Percentiles rank a stretch among this genome's conserved stretches.
These are phyloP conservation scores for Colletotrichum spinosum DNA, from an alignment of 2,329 filamentous ascomycete species.

Conservation along the genomic window DNA sequence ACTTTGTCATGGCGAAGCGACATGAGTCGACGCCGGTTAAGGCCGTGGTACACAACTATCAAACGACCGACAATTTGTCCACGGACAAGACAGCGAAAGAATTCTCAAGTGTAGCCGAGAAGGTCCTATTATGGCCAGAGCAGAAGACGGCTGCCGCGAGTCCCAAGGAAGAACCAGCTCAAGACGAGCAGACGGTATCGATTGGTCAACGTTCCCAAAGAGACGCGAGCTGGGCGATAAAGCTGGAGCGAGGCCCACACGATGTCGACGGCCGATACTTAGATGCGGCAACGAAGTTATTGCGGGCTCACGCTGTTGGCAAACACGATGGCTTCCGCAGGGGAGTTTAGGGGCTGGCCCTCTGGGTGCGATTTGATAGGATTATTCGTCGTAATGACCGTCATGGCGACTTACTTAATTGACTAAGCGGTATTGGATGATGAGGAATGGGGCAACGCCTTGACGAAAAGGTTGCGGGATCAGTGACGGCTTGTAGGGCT, in stretches of 20 bases:
- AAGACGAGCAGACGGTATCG: neutral
- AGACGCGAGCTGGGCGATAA: too few species aligned
- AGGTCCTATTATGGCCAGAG: neutral
- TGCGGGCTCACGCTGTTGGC: constrained; percentile 20
- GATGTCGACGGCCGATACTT: constrained; percentile 17
- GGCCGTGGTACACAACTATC: too few species aligned
- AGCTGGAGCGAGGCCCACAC: too few species aligned
- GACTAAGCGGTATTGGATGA: neutral
- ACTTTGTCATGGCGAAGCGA: constrained; percentile 5
- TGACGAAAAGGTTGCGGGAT: constrained; percentile 11
- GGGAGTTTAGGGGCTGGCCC: neutral
- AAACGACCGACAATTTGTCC: neutral
- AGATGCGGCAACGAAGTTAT: constrained; percentile 18
- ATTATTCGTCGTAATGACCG: constrained; percentile 4
- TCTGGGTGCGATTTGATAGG: neutral
- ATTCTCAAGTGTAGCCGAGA: constrained; percentile 3
- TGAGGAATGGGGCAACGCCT: neutral
- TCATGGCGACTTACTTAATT: constrained; percentile 11
- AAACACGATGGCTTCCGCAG: constrained; percentile 16
- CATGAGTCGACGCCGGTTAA: constrained; percentile 1
- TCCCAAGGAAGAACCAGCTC: neutral
- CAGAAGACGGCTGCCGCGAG: neutral
- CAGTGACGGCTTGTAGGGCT: constrained; percentile 10
- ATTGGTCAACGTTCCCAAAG: too few species aligned
- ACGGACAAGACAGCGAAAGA: constrained; percentile 3